Percentiles rank a stretch among this genome's conserved stretches.
Conservation (phyloP, 345 rosid genomes). For the Aegle marmelos region DNA sequence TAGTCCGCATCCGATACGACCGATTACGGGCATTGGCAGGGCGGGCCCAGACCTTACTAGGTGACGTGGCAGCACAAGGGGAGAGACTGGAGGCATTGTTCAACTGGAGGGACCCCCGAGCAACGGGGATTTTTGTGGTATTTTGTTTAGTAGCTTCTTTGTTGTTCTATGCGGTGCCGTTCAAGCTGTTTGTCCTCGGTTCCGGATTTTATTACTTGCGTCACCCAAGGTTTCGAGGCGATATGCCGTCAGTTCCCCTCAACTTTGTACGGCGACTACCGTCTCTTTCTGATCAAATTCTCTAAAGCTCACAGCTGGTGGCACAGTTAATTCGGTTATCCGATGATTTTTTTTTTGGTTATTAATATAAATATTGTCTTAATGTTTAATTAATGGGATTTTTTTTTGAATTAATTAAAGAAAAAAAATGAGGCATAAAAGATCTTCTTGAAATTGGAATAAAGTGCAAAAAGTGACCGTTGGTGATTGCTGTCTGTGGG, state of each 20-base stretch:
- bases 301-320: constrained; percentile 22
- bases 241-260: constrained; percentile 71
- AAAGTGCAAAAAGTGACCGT: constrained; percentile 15
- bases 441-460: not conserved
- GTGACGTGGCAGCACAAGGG: constrained; percentile 87
- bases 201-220: constrained; percentile 69
- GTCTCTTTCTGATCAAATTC: constrained; percentile 74
- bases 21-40: constrained; percentile 81
- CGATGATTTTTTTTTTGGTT: not conserved
- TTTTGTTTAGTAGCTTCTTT: constrained; percentile 65
- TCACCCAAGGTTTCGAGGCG: constrained; percentile 85
- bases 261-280: constrained; percentile 88
- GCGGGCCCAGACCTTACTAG: constrained; percentile 68
- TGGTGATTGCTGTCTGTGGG: constrained; percentile 15
- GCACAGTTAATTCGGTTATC: not conserved
- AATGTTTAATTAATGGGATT: constrained; percentile 1
- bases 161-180: constrained; percentile 68
- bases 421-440: not conserved
- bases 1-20: constrained; percentile 67
- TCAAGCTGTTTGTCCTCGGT: constrained; percentile 55
- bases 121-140: constrained; percentile 72
- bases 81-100: constrained; percentile 76
- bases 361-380: not conserved
- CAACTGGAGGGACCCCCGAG: constrained; percentile 88
- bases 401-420: not conserved